A percentile compares a stretch with the other conserved stretches of the same genome.
phyloP scores from a whole-genome alignment of 2,329 filamentous ascomycete species.

The Aureobasidium sp. region DNA sequence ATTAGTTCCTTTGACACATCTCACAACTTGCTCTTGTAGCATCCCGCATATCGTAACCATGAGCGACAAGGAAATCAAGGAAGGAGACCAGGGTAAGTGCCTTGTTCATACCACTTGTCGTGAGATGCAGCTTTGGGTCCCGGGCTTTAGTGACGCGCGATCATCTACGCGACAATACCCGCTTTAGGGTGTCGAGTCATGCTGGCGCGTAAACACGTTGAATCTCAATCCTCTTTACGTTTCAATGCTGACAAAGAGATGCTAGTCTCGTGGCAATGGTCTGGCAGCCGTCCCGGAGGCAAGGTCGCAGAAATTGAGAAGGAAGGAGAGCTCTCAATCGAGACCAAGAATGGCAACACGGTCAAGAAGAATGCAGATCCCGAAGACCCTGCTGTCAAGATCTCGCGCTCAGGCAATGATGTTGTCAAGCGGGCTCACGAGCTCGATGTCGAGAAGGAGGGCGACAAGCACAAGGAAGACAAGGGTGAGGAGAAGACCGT shows the following conservation, averaged over 20 bases:
- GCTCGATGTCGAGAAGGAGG: constrained; percentile 48
- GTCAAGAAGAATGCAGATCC: constrained; percentile 57
- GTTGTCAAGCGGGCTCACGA: constrained; percentile 58
- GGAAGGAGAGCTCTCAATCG: constrained; percentile 53
- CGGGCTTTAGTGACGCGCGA: not conserved
- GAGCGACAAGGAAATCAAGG: constrained; percentile 42
- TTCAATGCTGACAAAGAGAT: constrained; percentile 15
- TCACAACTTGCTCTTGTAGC: not conserved
- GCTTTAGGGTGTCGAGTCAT: constrained; percentile 14
- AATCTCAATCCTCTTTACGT: not conserved
- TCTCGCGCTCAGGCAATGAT: constrained; percentile 55
- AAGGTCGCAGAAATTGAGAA: constrained; percentile 51
- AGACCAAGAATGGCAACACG: constrained; percentile 55
- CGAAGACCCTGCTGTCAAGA: constrained; percentile 54
- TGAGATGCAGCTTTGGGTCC: not conserved
- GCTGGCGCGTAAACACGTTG: not conserved
- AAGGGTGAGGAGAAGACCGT: constrained; percentile 22
- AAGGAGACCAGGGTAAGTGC: constrained; percentile 44
- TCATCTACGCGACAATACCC: not conserved
- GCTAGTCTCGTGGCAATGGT: constrained; percentile 58
- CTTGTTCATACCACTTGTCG: not conserved
- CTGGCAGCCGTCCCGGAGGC: constrained; percentile 48
- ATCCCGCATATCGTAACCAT: constrained; percentile 25
- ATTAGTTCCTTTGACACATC: not conserved
- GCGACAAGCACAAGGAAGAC: constrained; percentile 32